Base-by-base conservation (phyloP, 73 alveolate genomes). In the Diophrys sp. region DNA sequence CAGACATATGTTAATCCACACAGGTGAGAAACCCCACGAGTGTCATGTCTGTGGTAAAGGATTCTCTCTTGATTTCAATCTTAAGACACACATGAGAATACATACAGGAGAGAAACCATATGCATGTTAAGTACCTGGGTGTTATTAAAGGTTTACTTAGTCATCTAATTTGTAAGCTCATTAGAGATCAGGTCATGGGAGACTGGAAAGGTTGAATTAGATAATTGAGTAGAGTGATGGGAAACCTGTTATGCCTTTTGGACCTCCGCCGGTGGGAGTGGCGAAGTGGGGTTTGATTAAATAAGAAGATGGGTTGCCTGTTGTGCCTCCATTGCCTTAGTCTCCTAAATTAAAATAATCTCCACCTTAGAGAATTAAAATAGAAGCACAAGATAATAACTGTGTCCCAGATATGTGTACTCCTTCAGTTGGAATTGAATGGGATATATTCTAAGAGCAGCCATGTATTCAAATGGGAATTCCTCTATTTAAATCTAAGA, bases 71-170 rank as follows among this genome's bases (percentile, higher is more conserved):
- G 96, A 90, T 81, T 90, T 90, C 73, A 94, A 94, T 74, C 68
- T 94, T 54, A 88, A 89, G 75, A 91, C 97, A 1, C 98, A 94
- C 84, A 53, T 91, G 80, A 76, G 98, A 29, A 94, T 85, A 33
- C 98, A 94, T 81, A 91, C 98, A 1, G 98, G 98, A 1, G 98
- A 94, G 81, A 94, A 91, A 62, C 98, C 98, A 29, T 95, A 95
- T 84, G 83, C 82, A 14, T 93, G 96, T 32, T 2, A 23, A 14
- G 30, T 29, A 2, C 14, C 5, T 25, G 96, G 95, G 44, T 93
- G 98, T 67, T 72, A 82, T 54, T 89, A 87, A 77, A 76, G 95
- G 79, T 93, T 93, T 71, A 93, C 93, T 66, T 90, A 93, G 75
- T 75, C 92, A 24, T 74, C 91, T 54, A 89, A 93, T 87, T 81